phyloP scores from a whole-genome alignment of 2,329 filamentous ascomycete species.

The Zymoseptoria brevis region DNA sequence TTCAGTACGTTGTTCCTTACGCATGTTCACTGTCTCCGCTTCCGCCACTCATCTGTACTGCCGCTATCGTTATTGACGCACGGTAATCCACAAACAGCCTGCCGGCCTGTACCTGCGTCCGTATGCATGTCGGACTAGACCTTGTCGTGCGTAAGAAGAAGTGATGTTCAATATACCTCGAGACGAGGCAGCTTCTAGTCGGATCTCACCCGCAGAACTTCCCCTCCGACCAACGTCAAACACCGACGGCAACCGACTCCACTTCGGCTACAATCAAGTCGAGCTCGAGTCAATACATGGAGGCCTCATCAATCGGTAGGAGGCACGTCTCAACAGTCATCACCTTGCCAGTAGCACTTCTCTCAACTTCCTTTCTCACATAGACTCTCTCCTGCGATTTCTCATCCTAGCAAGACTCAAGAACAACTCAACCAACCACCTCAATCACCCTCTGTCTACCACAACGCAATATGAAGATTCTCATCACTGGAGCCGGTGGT shows the following conservation, averaged over 20 bases:
- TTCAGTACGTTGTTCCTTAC: too few relatives aligned
- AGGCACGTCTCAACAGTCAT: neutral
- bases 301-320: neutral
- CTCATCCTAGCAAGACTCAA: neutral
- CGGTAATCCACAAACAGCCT: too few relatives aligned
- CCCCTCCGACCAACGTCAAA: neutral
- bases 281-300: neutral
- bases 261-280: neutral
- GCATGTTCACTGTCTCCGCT: too few relatives aligned
- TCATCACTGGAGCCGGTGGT: constrained; percentile 47
- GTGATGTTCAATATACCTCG: neutral
- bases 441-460: neutral
- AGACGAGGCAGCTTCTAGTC: neutral
- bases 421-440: neutral
- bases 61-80: too few relatives aligned
- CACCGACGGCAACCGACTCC: neutral
- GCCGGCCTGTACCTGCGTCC: neutral
- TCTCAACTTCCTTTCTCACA: neutral
- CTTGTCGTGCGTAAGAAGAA: too few relatives aligned
- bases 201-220: neutral
- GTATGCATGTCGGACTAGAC: neutral
- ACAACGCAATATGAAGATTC: constrained; percentile 29
- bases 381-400: neutral
- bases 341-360: neutral
- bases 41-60: too few relatives aligned